Evolutionary conservation across 441 rosid species (phyloP).

Genomic region (Arabidopsis lyrata): DNA sequence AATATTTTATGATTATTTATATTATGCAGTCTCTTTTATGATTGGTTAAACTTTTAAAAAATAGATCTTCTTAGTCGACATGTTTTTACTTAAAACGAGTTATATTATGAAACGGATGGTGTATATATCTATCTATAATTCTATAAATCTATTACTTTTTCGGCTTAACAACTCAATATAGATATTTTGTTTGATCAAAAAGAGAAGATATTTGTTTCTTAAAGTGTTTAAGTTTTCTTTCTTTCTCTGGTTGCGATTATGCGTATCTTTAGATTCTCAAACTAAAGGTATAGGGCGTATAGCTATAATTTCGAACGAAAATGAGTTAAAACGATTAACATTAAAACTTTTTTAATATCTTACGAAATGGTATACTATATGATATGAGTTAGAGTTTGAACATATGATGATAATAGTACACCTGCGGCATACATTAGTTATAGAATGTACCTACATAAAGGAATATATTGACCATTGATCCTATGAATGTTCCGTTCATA

Average conservation of each 20-base stretch:
- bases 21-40: too few species aligned
- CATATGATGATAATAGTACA: background rate
- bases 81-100: too few species aligned
- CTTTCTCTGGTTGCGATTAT: background rate
- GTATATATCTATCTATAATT: too few species aligned
- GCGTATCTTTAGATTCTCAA: background rate
- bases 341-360: background rate
- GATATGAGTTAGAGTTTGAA: background rate
- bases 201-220: background rate
- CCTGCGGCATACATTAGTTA: background rate
- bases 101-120: too few species aligned
- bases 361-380: background rate
- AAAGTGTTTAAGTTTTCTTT: background rate
- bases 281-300: too few species aligned
- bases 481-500: slow-evolving; percentile 30
- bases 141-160: too few species aligned
- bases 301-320: background rate
- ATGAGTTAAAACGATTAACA: background rate
- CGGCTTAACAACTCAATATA: background rate
- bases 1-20: too few species aligned
- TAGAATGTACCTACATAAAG: slow-evolving; percentile 2
- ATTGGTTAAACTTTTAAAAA: too few species aligned
- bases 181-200: background rate
- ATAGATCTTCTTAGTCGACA: too few species aligned
- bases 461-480: slow-evolving; percentile 30